Evolutionary conservation across 202 grass and related monocot species (phyloP), one percentile per base, ranked within the genome.

Genomic region (Hordeum pubiflorum): DNA sequence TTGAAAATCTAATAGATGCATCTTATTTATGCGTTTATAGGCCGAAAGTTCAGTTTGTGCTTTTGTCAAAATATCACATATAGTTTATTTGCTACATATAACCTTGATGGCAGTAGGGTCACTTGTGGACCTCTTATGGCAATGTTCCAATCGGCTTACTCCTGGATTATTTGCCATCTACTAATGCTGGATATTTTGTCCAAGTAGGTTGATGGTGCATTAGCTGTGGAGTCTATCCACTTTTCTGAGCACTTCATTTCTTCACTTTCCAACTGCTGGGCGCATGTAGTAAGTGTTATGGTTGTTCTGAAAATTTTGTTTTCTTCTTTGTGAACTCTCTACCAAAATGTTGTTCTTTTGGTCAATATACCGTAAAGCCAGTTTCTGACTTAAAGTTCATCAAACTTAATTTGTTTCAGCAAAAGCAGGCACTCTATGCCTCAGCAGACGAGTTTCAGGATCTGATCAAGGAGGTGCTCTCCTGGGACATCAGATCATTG

Each of bases 401-500:
- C 1, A 58, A 66, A 78, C 38, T 52, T 41, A 26, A 75, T 76
- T 84, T 84, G 37, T 91, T 84, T 84, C 84, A 94, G 92, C 77
- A 87, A 82, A 88, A 84, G 22, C 79, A 85, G 56, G 93, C 90
- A 13, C 84, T 91, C 32, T 98, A 94, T 22, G 70, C 81, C 63
- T 93, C 92, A 71, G 70, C 79, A 34, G 92, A 89, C 15, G 86
- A 94, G 78, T 91, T 98, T 34, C 88, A 87, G 82, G 77, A 76
- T 36, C 77, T 98, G 44, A 86, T 98, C 65, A 91, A 86, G 63
- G 84, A 98, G 63, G 90, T 94, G 3, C 90, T 98, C 67, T 81
- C 88, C 63, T 95, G 92, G 95, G 92, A 98, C 71, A 98, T 98
- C 59, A 93, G 95, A 37, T 98, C 95, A 0, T 18, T 98, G 64